Evolutionary conservation across 768 basidiomycete genomes (phyloP).

Genomic region (Imleria badia): DNA sequence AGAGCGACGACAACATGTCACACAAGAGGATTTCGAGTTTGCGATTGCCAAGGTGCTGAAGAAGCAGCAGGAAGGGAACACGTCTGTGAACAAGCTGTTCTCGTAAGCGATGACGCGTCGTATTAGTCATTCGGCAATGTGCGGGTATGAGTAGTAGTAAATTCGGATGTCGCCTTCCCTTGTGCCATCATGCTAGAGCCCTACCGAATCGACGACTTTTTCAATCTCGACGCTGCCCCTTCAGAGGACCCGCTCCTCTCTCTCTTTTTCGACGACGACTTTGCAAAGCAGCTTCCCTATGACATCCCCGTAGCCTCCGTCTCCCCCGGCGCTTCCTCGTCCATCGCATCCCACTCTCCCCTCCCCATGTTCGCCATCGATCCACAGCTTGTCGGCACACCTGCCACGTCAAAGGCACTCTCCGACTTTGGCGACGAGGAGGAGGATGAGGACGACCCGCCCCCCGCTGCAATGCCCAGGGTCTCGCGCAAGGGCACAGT

Average conservation of each 20-base stretch:
- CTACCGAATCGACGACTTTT: constrained; percentile 53
- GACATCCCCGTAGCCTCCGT: constrained; percentile 33
- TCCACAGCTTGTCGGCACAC: constrained; percentile 73
- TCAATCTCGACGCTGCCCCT: constrained; percentile 61
- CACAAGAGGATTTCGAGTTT: constrained; percentile 98
- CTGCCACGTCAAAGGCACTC: constrained; percentile 44
- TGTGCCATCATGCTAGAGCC: constrained; percentile 19
- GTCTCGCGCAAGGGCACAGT: constrained; percentile 64
- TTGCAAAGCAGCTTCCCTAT: constrained; percentile 30
- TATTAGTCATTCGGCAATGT: constrained; percentile 14
- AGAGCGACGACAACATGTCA: constrained; percentile 94
- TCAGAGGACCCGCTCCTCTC: constrained; percentile 39
- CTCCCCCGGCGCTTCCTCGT: constrained; percentile 19
- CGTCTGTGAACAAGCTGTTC: constrained; percentile 93
- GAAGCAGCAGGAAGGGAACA: constrained; percentile 96
- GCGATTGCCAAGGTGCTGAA: constrained; percentile 96
- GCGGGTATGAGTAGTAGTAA: background rate
- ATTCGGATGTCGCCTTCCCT: background rate
- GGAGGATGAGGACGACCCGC: constrained; percentile 30
- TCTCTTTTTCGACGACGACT: constrained; percentile 47
- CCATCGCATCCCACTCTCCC: constrained; percentile 26
- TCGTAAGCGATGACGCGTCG: constrained; percentile 37
- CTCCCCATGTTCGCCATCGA: constrained; percentile 55
- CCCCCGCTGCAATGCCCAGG: constrained; percentile 42
- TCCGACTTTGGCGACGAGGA: constrained; percentile 46